Evolutionary conservation across 345 rosid species (phyloP), one percentile per base, ranked within the genome.

Genomic region (Syzygium aqueum): DNA sequence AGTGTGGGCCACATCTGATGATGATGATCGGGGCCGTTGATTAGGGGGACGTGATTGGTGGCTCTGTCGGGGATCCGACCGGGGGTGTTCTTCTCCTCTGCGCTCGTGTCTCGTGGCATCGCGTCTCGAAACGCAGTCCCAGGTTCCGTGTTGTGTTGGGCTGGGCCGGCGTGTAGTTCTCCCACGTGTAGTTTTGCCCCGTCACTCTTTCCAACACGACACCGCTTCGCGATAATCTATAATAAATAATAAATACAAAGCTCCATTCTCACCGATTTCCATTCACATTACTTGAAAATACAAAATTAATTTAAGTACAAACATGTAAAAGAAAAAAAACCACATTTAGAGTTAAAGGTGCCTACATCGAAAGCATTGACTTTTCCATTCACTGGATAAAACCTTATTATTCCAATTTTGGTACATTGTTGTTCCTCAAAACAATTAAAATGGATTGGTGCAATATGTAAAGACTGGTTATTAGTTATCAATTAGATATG

Each of bases 21-120:
- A 86, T 28, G 57, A 28, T 50, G n/a, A n/a, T n/a, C n/a, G 11
- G 65, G 87, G 83, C 61, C 84, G 56, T 23, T 86, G 53, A 27
- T 51, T 33, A 5, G 40, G 30, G 77, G 82, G 80, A 46, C 17
- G 57, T 65, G 82, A 73, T 52, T 51, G 49, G 85, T 51, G 49
- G 85, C 83, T 49, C 53, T 51, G 87, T 86, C 61, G 87, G 87
- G 30, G 50, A 2, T 51, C 87, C 84, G 52, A 86, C 87, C 53
- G 54, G 28, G 28, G 22, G 49, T 17, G 46, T 2, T 30, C 78
- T 43, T 43, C 46, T 43, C 46, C 46, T 43, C 46, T 40, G 30
- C 78, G 10, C 43, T 33, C 80, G 0, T 2, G 25, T 61, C 8
- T 3, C 33, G 73, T 10, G 27, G 82, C 49, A 9, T 56, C 73